A percentile compares a stretch with the other conserved stretches of the same genome.
Conservation (phyloP, 164 flowering plant genomes). For the Macadamia tetraphylla region DNA sequence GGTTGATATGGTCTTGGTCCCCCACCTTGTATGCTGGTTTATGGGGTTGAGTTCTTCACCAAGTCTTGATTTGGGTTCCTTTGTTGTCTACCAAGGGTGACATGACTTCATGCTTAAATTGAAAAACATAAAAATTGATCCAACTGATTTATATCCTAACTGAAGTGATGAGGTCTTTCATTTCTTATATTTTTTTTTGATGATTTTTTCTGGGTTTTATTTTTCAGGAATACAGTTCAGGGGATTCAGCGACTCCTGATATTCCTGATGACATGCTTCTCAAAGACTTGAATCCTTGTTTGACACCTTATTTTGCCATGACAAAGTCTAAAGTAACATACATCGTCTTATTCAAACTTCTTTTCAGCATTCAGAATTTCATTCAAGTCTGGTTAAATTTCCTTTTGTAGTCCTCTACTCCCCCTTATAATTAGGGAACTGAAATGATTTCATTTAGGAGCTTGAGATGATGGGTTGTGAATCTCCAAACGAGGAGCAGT, state of each 20-base stretch:
- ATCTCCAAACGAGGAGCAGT: conserved; percentile 19
- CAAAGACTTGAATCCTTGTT: conserved; percentile 83
- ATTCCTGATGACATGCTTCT: conserved; percentile 77
- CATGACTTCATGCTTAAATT: no score
- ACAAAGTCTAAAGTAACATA: conserved; percentile 47
- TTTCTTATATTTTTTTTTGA: background rate
- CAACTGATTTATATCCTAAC: no score
- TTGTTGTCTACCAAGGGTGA: no score
- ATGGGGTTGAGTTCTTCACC: no score
- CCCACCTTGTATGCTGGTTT: no score
- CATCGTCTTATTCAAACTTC: background rate
- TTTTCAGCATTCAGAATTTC: background rate
- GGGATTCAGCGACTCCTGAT: conserved; percentile 49
- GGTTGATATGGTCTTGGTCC: no score
- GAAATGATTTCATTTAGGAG: conserved; percentile 11
- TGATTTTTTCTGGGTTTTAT: background rate
- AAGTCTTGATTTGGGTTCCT: no score
- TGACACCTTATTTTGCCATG: conserved; percentile 59
- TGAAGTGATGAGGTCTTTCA: no score
- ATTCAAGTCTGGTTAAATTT: no score
- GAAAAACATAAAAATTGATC: no score
- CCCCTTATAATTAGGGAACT: background rate
- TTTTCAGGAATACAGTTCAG: conserved; percentile 70
- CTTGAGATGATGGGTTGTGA: conserved; percentile 10
- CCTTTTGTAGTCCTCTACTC: background rate